Conservation (phyloP, 768 basidiomycete genomes). For the Paxillus ammoniavirescens region DNA sequence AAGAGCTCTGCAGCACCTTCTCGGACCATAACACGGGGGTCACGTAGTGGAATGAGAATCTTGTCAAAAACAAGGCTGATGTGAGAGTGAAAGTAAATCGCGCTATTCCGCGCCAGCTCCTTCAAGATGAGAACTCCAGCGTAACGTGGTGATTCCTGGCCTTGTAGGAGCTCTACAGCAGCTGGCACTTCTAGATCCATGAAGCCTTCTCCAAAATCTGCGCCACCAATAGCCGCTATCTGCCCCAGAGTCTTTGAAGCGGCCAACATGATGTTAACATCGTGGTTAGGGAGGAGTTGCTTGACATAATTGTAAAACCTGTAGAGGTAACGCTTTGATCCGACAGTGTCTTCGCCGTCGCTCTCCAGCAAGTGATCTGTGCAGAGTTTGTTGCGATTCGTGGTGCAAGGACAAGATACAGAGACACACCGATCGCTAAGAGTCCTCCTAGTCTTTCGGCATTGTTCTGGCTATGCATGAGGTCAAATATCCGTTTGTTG, state of each 20-base stretch:
- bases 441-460: conserved; percentile 85
- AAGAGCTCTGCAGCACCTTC: conserved; percentile 93
- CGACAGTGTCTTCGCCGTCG: conserved; percentile 77
- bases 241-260: conserved; percentile 91
- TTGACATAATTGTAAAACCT: conserved; percentile 93
- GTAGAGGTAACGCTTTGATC: conserved; percentile 78
- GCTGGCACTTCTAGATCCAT: conserved; percentile 88
- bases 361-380: conserved; percentile 73
- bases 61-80: conserved; percentile 89
- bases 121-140: conserved; percentile 93
- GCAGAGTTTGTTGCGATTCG: conserved; percentile 9
- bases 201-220: conserved; percentile 82
- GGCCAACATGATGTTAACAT: conserved; percentile 91
- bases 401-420: background rate
- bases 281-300: conserved; percentile 84
- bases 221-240: conserved; percentile 81
- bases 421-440: conserved; percentile 73
- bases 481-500: conserved; percentile 73
- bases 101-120: conserved; percentile 88
- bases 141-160: conserved; percentile 80
- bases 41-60: conserved; percentile 86
- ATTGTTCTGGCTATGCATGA: conserved; percentile 78
- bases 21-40: conserved; percentile 84
- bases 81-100: conserved; percentile 83
- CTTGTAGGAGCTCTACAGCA: conserved; percentile 76